Percentiles rank a stretch among this genome's conserved stretches.
phyloP scores from a whole-genome alignment of 192 early-diverging fungal species.

The Coemansia sp. region DNA sequence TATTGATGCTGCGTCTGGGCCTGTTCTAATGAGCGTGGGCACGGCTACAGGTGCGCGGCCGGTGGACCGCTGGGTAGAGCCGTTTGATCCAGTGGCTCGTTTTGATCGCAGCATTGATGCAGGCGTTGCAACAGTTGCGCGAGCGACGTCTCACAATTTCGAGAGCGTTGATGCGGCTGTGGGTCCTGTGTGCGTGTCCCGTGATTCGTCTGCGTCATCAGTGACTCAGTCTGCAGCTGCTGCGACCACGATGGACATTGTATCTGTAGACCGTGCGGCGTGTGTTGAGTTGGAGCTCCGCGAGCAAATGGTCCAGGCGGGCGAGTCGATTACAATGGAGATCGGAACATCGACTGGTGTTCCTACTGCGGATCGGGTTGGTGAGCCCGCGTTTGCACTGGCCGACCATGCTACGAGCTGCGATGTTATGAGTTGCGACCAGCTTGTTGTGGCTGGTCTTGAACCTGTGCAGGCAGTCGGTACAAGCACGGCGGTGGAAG shows the following conservation, averaged over 20 bases:
- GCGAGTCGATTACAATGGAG: not conserved
- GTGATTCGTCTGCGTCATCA: conserved; percentile 14
- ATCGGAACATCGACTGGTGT: not conserved
- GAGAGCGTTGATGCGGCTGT: conserved; percentile 13
- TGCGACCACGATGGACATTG: conserved; percentile 6
- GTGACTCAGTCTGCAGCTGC: not conserved
- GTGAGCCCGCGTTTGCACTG: conserved; percentile 1
- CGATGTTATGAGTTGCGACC: not conserved
- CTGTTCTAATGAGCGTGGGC: conserved; percentile 10
- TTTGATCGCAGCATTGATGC: conserved; percentile 3
- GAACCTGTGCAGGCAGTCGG: not conserved
- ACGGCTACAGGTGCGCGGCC: conserved; percentile 17
- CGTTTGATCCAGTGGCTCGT: conserved; percentile 36
- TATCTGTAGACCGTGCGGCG: conserved; percentile 6
- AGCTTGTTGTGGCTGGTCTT: not conserved
- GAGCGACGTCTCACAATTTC: conserved; percentile 16
- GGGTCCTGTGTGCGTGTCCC: conserved; percentile 9
- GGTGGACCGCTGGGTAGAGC: conserved; percentile 34
- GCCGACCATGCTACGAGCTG: not conserved
- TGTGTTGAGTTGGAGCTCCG: not conserved
- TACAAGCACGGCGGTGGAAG: not conserved
- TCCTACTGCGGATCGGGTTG: not conserved
- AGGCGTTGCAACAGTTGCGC: conserved; percentile 6
- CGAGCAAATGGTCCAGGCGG: conserved; percentile 2
- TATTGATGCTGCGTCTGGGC: conserved; percentile 22